Evolutionary conservation across 1,284 basidiomycete genomes (phyloP).

Genomic region (Leccinum cinnamomeum): DNA sequence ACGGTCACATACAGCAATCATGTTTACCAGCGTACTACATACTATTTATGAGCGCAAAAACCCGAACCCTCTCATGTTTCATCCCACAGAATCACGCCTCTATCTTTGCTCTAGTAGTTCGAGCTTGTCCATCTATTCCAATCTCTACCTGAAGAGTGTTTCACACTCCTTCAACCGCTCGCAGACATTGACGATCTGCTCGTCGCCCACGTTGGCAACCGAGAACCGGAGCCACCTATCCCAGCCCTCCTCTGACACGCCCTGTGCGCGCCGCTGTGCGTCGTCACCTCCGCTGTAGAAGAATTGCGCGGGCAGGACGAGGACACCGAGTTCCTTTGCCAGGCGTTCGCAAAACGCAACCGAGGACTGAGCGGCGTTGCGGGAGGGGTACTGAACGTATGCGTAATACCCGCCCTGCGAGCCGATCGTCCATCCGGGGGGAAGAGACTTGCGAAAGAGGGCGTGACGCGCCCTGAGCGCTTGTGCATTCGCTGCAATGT

Average conservation of each 20-base stretch:
- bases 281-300: constrained; percentile 46
- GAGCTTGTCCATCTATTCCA: background rate
- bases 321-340: constrained; percentile 63
- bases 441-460: constrained; percentile 55
- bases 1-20: too few relatives aligned
- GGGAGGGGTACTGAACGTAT: constrained; percentile 74
- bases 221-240: constrained; percentile 75
- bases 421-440: constrained; percentile 58
- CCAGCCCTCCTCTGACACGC: constrained; percentile 33
- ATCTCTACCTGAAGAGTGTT: constrained; percentile 16
- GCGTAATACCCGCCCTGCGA: constrained; percentile 75
- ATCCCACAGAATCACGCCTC: background rate
- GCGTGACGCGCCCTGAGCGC: constrained; percentile 57
- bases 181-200: constrained; percentile 58
- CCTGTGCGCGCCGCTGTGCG: constrained; percentile 22
- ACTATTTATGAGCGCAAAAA: too few relatives aligned
- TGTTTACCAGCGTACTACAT: too few relatives aligned
- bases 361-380: constrained; percentile 36
- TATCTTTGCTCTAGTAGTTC: background rate
- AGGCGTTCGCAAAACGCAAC: constrained; percentile 59
- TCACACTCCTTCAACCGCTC: constrained; percentile 53
- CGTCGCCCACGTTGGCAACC: constrained; percentile 78
- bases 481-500: constrained; percentile 51
- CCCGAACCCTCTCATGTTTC: too few relatives aligned
- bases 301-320: constrained; percentile 68